Conservation (phyloP, 768 basidiomycete genomes). For the Kwoniella dejecticola region DNA sequence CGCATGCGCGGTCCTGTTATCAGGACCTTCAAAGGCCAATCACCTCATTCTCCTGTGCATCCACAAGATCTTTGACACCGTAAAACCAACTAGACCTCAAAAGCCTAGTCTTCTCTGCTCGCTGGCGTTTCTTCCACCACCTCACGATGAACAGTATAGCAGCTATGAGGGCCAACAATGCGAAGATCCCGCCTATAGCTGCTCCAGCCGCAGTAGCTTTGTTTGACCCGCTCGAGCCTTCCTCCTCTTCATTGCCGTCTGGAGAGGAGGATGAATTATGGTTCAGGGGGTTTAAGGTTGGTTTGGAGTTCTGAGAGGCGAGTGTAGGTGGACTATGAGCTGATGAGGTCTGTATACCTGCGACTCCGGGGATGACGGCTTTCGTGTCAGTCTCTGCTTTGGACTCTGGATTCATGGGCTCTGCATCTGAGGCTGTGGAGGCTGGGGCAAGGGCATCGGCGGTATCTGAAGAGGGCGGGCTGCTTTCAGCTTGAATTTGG, state of each 20-base stretch:
- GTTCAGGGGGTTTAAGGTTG: neutral
- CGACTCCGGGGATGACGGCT: neutral
- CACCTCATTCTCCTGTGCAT: constrained; percentile 15
- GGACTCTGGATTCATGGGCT: neutral
- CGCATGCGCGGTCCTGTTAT: neutral
- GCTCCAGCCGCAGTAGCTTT: constrained; percentile 29
- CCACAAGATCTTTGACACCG: constrained; percentile 19
- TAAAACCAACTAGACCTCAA: constrained; percentile 42
- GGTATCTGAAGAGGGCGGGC: neutral
- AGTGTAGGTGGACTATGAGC: neutral
- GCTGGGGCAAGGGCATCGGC: neutral
- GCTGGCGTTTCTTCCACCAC: constrained; percentile 21
- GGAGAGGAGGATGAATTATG: neutral
- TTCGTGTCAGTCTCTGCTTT: neutral
- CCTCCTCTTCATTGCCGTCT: neutral
- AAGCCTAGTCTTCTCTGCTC: constrained; percentile 20
- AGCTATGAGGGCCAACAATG: constrained; percentile 20
- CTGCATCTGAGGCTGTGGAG: neutral
- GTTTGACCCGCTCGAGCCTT: constrained; percentile 7
- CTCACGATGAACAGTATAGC: constrained; percentile 23
- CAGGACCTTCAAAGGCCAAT: neutral
- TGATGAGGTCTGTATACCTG: neutral
- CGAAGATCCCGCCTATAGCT: constrained; percentile 32
- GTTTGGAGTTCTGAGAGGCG: neutral
- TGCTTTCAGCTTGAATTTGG: neutral